Evolutionary conservation across 2,329 filamentous ascomycete species (phyloP), one percentile per base, ranked within the genome.

Genomic region (Thielaviopsis musarum): DNA sequence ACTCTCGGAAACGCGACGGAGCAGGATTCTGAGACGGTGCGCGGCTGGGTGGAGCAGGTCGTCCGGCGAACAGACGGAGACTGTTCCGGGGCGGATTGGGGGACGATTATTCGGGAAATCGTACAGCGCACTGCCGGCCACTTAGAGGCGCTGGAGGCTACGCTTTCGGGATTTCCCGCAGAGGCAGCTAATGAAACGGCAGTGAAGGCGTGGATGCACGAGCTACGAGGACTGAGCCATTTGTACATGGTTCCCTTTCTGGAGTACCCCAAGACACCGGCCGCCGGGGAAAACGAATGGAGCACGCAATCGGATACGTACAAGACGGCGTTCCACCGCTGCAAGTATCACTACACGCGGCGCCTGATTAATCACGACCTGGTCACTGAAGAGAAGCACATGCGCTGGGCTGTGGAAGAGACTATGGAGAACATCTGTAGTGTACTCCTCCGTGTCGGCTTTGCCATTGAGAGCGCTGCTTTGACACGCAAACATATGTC

Each of bases 71-170:
- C 62, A 1, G 65, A 63, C 13, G 62, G 60, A 0, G 59, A 62
- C 26, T 71, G 74, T 63, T 69, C 70, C 17, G 73, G 72, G 2
- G 70, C 73, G n/a, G 72, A 76, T 60, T 77, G 75, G 75, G 63
- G 66, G 1, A 62, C 66, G 4, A 68, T 73, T n/a, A 66, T 70
- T 7, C 69, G 71, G 38, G 72, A 73, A 56, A 73, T 77, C 51
- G 70, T 75, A 49, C 69, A 71, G 58, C 66, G 66, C 13, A 73
- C 72, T 57, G 69, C 69, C 1, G 63, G 59, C 12, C 67, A 69
- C 30, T 59, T 74, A 24, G 66, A 66, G 56, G 65, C 66, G 48
- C 64, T 75, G 30, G 65, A 68, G 34, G 62, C 66, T 17, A 66
- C 65, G 4, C 65, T 70, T 6, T 59, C 63, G 1, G 58, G 64